Percentiles rank a stretch among this genome's conserved stretches.
These are phyloP conservation scores for Brassica rapa DNA, from an alignment of 345 rosid genomes.

Conservation along the genomic window DNA sequence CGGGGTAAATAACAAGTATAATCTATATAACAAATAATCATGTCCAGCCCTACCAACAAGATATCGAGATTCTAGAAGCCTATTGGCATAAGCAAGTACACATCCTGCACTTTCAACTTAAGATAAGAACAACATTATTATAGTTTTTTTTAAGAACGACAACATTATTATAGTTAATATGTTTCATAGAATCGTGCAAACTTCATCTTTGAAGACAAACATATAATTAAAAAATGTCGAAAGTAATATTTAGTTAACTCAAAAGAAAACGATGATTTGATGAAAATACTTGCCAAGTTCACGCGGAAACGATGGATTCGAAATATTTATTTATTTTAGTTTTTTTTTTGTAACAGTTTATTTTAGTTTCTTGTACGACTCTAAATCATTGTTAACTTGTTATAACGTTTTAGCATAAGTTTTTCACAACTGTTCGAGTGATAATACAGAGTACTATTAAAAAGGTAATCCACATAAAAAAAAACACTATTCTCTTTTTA, in stretches of 20 bases:
- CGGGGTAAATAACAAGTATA: too few relatives aligned
- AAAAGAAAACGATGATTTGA: neutral
- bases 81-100: conserved; percentile 29
- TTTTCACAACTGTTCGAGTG: neutral
- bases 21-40: neutral
- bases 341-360: neutral
- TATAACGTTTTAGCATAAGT: neutral
- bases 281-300: conserved; percentile 1
- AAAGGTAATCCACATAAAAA: neutral
- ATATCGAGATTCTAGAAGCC: neutral
- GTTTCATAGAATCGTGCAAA: conserved; percentile 20
- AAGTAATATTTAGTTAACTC: neutral
- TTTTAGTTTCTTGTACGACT: conserved; percentile 3
- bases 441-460: too few relatives aligned
- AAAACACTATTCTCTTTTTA: neutral
- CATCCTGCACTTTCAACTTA: conserved; percentile 34
- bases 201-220: conserved; percentile 17
- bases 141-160: neutral
- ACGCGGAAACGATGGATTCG: conserved; percentile 25
- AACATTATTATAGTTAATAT: neutral
- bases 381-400: neutral
- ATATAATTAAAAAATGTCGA: neutral
- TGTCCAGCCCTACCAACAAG: neutral
- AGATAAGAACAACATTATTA: conserved; percentile 31
- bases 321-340: neutral